Conservation (phyloP, 2,329 filamentous ascomycete species). For the Fusarium brachygibbosum region DNA sequence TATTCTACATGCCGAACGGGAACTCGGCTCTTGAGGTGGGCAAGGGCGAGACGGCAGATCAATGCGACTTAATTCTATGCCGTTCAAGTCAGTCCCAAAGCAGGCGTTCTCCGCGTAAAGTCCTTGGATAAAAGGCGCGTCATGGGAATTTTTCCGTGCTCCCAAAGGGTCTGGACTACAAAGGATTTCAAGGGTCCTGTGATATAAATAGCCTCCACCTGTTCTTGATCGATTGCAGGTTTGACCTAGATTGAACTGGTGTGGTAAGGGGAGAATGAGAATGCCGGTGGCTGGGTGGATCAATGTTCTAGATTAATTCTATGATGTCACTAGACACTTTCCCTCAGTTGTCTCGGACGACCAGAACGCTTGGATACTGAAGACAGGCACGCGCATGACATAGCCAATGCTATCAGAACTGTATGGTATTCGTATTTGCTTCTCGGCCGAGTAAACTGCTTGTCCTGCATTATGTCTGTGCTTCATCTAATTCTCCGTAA, state of each 20-base stretch:
- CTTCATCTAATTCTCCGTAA: not conserved
- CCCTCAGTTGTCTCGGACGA: not conserved
- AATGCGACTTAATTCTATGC: not conserved
- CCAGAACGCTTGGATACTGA: not conserved
- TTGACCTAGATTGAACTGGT: not conserved
- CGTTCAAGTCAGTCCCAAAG: not conserved
- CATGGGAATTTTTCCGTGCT: not conserved
- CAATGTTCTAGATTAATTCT: not conserved
- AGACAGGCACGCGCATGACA: not conserved
- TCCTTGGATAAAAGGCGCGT: not conserved
- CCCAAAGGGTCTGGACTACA: not conserved
- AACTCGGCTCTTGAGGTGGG: conserved; percentile 8
- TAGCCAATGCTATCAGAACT: not conserved
- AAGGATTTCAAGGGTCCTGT: not conserved
- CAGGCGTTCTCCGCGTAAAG: no score
- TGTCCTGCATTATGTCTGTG: not conserved
- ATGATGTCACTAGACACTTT: not conserved
- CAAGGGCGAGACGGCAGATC: not conserved
- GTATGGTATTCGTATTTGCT: no score
- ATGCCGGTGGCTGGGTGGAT: conserved; percentile 3
- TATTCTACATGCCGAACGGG: conserved; percentile 30
- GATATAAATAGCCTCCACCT: conserved; percentile 16
- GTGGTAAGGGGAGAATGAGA: not conserved
- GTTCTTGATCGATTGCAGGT: not conserved
- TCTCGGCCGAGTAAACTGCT: not conserved